These are phyloP conservation scores for Sarocladium brachiariae DNA, from an alignment of 2,329 filamentous ascomycete species.

Conservation along the genomic window DNA sequence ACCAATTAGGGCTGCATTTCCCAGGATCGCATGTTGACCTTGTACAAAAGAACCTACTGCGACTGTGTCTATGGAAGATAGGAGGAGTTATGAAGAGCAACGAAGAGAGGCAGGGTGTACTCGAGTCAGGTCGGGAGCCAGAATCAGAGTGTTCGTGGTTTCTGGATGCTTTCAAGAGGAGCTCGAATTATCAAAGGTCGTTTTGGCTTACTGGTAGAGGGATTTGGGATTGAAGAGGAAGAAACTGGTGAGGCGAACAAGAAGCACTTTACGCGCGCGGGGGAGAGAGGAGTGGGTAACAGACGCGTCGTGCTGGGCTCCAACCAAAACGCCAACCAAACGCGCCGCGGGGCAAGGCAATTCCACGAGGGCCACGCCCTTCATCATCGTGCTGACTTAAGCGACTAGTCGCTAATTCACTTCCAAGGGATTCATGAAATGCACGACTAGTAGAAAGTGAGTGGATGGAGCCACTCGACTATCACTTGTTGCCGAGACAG, in stretches of 20 bases:
- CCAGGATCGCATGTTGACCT: background rate
- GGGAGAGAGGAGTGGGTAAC: constrained; percentile 16
- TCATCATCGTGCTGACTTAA: no score
- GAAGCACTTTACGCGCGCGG: constrained; percentile 29
- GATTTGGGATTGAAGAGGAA: constrained; percentile 11
- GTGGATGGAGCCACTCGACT: background rate
- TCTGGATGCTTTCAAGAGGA: background rate
- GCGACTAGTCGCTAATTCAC: no score
- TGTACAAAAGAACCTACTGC: background rate
- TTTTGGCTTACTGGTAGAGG: background rate
- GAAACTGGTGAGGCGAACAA: constrained; percentile 13
- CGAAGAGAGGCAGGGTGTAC: constrained; percentile 6
- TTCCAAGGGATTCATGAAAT: no score
- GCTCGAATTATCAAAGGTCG: background rate
- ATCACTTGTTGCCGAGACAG: background rate
- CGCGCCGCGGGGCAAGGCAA: constrained; percentile 15
- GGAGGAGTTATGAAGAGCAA: background rate
- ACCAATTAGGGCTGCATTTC: background rate
- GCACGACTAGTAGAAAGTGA: background rate
- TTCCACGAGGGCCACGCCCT: no score
- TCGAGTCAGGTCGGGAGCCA: no score
- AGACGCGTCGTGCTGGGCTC: constrained; percentile 23
- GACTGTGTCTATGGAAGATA: constrained; percentile 4
- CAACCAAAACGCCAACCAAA: constrained; percentile 12
- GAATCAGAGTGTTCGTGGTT: no score